A percentile compares a stretch with the other conserved stretches of the same genome.
Evolutionary conservation across 768 basidiomycete genomes (phyloP).

Genomic region (Hortiboletus campestris): DNA sequence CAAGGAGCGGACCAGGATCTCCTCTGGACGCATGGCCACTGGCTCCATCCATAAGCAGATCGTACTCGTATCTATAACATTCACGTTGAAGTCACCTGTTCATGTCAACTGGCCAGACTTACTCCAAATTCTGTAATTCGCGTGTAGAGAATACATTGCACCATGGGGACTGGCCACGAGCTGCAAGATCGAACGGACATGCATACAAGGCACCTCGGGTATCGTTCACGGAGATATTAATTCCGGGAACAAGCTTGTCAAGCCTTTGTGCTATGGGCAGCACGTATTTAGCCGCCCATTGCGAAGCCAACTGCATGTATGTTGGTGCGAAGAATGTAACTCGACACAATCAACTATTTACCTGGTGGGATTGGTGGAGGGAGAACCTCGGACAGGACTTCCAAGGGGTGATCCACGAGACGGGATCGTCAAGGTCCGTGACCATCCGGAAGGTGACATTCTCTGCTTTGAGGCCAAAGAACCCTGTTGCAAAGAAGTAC

Average conservation of each 20-base stretch:
- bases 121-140: conserved; percentile 39
- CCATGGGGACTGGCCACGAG: conserved; percentile 38
- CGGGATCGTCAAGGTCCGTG: conserved; percentile 34
- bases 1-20: conserved; percentile 36
- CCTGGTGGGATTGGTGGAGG: neutral
- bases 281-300: conserved; percentile 37
- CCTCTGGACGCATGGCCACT: conserved; percentile 36
- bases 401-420: conserved; percentile 44
- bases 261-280: conserved; percentile 36
- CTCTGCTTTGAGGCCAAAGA: conserved; percentile 34
- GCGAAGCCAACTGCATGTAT: conserved; percentile 15
- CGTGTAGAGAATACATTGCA: conserved; percentile 35
- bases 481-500: conserved; percentile 40
- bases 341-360: neutral
- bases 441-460: conserved; percentile 31
- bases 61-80: conserved; percentile 37
- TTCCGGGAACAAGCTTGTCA: conserved; percentile 32
- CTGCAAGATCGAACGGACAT: conserved; percentile 42
- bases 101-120: conserved; percentile 8
- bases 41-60: conserved; percentile 37
- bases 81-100: neutral
- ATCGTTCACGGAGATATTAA: conserved; percentile 34
- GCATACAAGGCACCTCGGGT: conserved; percentile 42
- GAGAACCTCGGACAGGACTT: conserved; percentile 34
- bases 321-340: neutral